These are phyloP conservation scores for Lactarius sp. DNA, from an alignment of 768 basidiomycete genomes.

Conservation along the genomic window DNA sequence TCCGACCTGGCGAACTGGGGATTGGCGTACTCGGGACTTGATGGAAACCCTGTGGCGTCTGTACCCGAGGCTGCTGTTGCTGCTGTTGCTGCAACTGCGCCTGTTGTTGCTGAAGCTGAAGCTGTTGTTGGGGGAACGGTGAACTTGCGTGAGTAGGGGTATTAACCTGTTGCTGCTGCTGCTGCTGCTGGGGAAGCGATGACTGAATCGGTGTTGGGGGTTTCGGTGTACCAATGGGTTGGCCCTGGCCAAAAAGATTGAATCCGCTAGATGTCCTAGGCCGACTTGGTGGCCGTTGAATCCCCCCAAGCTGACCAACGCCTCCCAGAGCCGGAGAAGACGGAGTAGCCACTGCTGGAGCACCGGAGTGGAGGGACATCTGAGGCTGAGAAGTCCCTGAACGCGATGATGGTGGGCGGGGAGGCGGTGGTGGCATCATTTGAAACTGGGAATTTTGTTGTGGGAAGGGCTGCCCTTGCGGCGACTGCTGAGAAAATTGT, in stretches of 20 bases:
- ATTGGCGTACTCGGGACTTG: conserved; percentile 19
- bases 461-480: conserved; percentile 21
- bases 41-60: conserved; percentile 10
- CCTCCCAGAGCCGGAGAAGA: conserved; percentile 18
- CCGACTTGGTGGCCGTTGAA: conserved; percentile 32
- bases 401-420: conserved; percentile 25
- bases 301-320: conserved; percentile 20
- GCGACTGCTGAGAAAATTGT: conserved; percentile 21
- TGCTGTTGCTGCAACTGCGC: neutral
- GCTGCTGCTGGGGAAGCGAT: conserved; percentile 31
- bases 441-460: conserved; percentile 21
- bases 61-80: conserved; percentile 10
- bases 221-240: conserved; percentile 19
- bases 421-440: conserved; percentile 26
- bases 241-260: conserved; percentile 24
- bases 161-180: conserved; percentile 27
- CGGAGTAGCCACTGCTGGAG: conserved; percentile 9
- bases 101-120: conserved; percentile 21
- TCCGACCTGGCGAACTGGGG: conserved; percentile 19
- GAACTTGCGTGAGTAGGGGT: conserved; percentile 22
- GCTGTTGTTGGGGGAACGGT: conserved; percentile 21
- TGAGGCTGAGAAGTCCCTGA: conserved; percentile 26
- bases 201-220: conserved; percentile 30
- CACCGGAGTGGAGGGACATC: conserved; percentile 18
- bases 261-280: conserved; percentile 28